Conservation (phyloP, 2,329 filamentous ascomycete species). For the Lachnellula cervina region DNA sequence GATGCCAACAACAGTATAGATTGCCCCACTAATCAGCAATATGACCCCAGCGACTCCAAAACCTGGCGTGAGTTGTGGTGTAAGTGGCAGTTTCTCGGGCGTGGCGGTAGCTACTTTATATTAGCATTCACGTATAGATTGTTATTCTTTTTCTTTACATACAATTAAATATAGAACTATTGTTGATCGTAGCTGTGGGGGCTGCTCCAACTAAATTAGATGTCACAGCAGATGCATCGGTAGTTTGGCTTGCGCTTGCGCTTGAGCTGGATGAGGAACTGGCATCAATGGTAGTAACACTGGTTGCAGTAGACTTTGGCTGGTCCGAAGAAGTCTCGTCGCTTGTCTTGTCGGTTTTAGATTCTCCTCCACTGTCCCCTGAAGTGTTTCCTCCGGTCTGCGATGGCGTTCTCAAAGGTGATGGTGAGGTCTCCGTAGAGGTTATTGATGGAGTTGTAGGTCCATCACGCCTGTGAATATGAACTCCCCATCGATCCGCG, state of each 20-base stretch:
- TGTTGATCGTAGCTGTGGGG: slow-evolving; percentile 10
- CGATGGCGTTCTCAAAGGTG: slow-evolving; percentile 9
- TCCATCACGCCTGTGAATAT: slow-evolving; percentile 23
- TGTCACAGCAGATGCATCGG: slow-evolving; percentile 8
- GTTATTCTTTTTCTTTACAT: background rate
- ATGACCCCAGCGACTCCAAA: slow-evolving; percentile 74
- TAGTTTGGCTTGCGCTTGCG: slow-evolving; percentile 3
- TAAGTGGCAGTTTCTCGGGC: slow-evolving; percentile 59
- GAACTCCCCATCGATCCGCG: slow-evolving; percentile 17
- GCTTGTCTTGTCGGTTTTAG: slow-evolving; percentile 2
- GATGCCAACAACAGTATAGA: slow-evolving; percentile 73
- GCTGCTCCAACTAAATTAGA: slow-evolving; percentile 18
- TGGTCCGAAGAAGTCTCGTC: background rate
- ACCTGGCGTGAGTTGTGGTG: slow-evolving; percentile 72
- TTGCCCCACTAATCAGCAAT: slow-evolving; percentile 65
- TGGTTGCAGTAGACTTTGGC: slow-evolving; percentile 5
- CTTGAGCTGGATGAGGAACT: slow-evolving; percentile 10
- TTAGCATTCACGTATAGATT: slow-evolving; percentile 10
- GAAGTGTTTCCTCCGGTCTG: slow-evolving; percentile 7
- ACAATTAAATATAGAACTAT: slow-evolving; percentile 24
- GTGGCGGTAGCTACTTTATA: slow-evolving; percentile 24
- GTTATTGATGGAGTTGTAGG: slow-evolving; percentile 22
- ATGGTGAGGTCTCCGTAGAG: slow-evolving; percentile 8
- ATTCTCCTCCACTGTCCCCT: slow-evolving; percentile 7
- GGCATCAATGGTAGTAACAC: slow-evolving; percentile 8